These are phyloP conservation scores for Dillenia suffruticosa DNA, from an alignment of 164 flowering plant species.

Conservation along the genomic window DNA sequence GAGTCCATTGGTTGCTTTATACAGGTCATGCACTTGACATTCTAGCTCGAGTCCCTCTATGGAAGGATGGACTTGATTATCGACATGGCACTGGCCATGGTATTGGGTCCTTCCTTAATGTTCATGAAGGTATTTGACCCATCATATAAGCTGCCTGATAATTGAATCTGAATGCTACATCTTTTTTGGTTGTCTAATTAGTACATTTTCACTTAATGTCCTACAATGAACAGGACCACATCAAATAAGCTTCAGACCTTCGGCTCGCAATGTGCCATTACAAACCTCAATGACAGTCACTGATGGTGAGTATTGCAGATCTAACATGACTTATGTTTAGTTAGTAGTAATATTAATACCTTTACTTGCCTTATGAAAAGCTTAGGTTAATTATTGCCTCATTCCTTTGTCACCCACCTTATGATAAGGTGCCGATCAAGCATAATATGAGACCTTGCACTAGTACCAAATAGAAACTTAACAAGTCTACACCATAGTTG, in stretches of 20 bases:
- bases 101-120: constrained; percentile 85
- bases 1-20: constrained; percentile 2
- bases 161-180: background rate
- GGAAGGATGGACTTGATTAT: constrained; percentile 97
- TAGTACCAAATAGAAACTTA: too few species aligned
- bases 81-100: constrained; percentile 99
- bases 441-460: too few species aligned
- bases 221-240: constrained; percentile 70
- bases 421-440: too few species aligned
- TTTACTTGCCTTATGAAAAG: too few species aligned
- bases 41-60: constrained; percentile 89
- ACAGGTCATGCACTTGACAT: constrained; percentile 79
- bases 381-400: too few species aligned
- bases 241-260: constrained; percentile 78
- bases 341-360: too few species aligned
- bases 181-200: background rate
- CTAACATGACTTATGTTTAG: too few species aligned
- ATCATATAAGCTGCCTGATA: constrained; percentile 3
- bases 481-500: too few species aligned
- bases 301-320: constrained; percentile 58
- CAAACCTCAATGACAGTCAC: constrained; percentile 96
- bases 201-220: constrained; percentile 1
- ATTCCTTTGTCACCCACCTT: too few species aligned
- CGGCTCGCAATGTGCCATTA: constrained; percentile 71
- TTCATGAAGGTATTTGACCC: constrained; percentile 76